Base-by-base conservation (phyloP, 2,329 filamentous ascomycete species). In the Verticillium klebahnii region DNA sequence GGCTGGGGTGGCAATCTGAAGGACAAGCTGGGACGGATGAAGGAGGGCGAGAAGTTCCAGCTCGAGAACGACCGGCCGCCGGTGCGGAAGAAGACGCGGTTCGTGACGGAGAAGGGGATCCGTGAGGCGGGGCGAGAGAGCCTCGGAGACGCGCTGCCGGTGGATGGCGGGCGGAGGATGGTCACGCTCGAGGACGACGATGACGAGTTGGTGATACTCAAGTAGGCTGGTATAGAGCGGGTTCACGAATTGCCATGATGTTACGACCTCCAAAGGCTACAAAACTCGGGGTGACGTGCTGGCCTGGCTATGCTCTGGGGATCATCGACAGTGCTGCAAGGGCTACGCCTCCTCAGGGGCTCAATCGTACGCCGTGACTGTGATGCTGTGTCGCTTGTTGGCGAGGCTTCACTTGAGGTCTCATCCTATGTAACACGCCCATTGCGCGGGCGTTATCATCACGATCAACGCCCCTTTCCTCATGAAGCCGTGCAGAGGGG, bases 71-170 rank as follows among this genome's bases (percentile, higher is more conserved):
- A 74, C 58, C 72, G 64, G 66, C 81, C 70, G 70, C 85, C 85
- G 0, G 81, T 86, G 36, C 80, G 84, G 67, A 89, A 92, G 76
- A 92, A 91, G 80, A 93, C 90, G 59, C 81, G 90, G n/a, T 93
- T 93, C 70, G 83, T 93, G 50, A 92, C 90, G 31, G 86, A 87
- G 52, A 91, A 89, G 72, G 90, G 90, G 0, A 93, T 93, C 64
- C 84, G 87, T 60, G 89, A 92, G 74, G 90, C 90, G 4, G 90
- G 90, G 1, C 80, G 89, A 63, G 90, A 93, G 70, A 92, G 89
- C 69, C 71, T 93, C 2, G 87, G 88, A 11, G 78, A 74, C n/a
- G 83, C 84, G 59, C 73, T 78, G 62, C 58, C 58, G 14, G 37
- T 40, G 56, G 36, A 31, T 8, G 54, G 14, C 54, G 60, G 65